These are phyloP conservation scores for Fusarium albidum DNA, from an alignment of 2,329 filamentous ascomycete genomes.

Conservation along the genomic window DNA sequence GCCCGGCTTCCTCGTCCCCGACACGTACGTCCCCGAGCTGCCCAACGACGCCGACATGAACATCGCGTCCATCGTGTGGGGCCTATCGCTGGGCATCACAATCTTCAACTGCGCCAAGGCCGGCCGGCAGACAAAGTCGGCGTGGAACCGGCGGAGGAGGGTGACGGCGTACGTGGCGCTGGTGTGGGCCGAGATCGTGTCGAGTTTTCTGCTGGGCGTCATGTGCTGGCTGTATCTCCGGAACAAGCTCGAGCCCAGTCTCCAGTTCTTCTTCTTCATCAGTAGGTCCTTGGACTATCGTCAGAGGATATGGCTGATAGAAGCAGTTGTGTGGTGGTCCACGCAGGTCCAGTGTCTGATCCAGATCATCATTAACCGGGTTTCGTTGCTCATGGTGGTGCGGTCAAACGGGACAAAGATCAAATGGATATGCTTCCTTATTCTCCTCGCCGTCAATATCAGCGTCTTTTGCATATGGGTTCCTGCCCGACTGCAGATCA, in stretches of 20 bases:
- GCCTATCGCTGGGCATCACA: conserved; percentile 36
- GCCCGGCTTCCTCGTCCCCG: conserved; percentile 37
- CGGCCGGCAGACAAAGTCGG: conserved; percentile 24
- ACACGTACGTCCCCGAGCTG: conserved; percentile 24
- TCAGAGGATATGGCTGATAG: too few species aligned
- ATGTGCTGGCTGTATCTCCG: conserved; percentile 40
- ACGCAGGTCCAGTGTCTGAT: conserved; percentile 59
- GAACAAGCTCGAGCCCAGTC: conserved; percentile 41
- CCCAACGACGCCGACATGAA: conserved; percentile 39
- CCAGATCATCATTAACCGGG: conserved; percentile 65
- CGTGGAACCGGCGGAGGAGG: conserved; percentile 32
- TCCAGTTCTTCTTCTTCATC: conserved; percentile 40
- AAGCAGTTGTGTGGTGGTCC: too few species aligned
- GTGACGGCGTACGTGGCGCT: conserved; percentile 33
- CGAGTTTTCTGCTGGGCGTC: conserved; percentile 35
- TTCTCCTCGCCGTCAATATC: conserved; percentile 57
- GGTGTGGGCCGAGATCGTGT: conserved; percentile 38
- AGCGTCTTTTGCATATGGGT: conserved; percentile 64
- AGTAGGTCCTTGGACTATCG: too few species aligned
- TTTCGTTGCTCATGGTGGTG: conserved; percentile 56
- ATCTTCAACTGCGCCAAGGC: conserved; percentile 39
- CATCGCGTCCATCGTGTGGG: conserved; percentile 40
- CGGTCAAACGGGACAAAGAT: conserved; percentile 47
- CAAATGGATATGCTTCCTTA: conserved; percentile 55
- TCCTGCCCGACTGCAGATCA: conserved; percentile 56